These are phyloP conservation scores for Mycena rebaudengoi DNA, from an alignment of 768 basidiomycete genomes.

Conservation along the genomic window DNA sequence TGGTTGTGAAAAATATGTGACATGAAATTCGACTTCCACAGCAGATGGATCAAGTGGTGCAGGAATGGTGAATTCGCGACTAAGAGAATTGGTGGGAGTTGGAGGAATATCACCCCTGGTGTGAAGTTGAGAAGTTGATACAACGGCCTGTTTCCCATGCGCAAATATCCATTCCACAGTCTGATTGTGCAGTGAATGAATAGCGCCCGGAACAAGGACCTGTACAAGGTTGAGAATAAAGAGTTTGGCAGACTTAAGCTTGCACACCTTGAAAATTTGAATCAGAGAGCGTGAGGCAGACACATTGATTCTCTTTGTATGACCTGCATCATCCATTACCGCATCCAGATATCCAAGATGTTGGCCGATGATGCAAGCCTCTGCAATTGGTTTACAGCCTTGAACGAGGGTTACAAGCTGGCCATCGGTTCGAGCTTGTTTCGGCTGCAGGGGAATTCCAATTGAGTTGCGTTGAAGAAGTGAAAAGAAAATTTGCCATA, in stretches of 20 bases:
- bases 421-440: neutral
- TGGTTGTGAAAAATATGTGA: too few species aligned
- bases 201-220: neutral
- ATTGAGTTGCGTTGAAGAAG: neutral
- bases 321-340: neutral
- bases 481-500: neutral
- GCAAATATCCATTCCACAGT: neutral
- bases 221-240: neutral
- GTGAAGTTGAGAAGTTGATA: neutral
- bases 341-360: neutral
- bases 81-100: neutral
- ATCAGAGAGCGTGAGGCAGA: neutral
- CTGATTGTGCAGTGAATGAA: neutral
- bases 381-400: constrained; percentile 1
- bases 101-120: neutral
- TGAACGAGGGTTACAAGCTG: neutral
- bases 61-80: neutral
- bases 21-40: too few species aligned
- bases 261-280: neutral
- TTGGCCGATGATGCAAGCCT: neutral
- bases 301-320: neutral
- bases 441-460: neutral
- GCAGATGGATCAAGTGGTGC: too few species aligned
- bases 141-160: neutral
- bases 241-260: too few species aligned